Base-by-base conservation (phyloP, 176 grass and related monocot genomes). In the Bonia amplexicaulis region DNA sequence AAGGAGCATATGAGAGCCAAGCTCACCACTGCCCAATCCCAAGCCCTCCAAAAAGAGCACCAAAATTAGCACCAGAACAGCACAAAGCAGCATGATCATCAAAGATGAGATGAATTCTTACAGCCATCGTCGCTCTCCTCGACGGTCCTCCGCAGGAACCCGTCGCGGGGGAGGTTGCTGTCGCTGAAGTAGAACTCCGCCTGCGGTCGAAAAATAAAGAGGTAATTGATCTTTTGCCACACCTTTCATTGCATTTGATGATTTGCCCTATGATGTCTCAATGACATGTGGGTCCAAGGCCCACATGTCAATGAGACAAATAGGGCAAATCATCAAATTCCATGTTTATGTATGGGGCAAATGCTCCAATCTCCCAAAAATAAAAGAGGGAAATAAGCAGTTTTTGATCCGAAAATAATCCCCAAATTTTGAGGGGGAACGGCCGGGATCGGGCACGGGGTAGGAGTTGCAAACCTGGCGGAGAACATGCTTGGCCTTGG, bases 181-280 rank as follows among this genome's bases (percentile, higher is more conserved):
- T 99, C 93, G 64, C 96, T 92, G 77, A 99, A 96, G 71, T 99
- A 99, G 66, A 99, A 99, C 71, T 99, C 96, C 51, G 94, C 96
- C 93, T 99, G 63, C 44, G 27, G 78, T 16, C 25, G 8, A 23
- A 33, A 60, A 31, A 42, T 16, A 29, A 6, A 27, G n/a, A n/a
- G n/a, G n/a, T n/a, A n/a, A n/a, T n/a, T n/a, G n/a, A n/a, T n/a
- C n/a, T n/a, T n/a, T n/a, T n/a, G n/a, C n/a, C n/a, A n/a, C n/a
- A n/a, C n/a, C n/a, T n/a, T n/a, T n/a, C n/a, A n/a, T n/a, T n/a
- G n/a, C n/a, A n/a, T n/a, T n/a, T n/a, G n/a, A n/a, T n/a, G n/a
- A n/a, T n/a, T n/a, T n/a, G n/a, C n/a, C n/a, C n/a, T n/a, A n/a
- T n/a, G n/a, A n/a, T n/a, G n/a, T n/a, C n/a, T n/a, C n/a, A n/a